Percentiles rank a stretch among this genome's conserved stretches.
Evolutionary conservation across 1,284 basidiomycete genomes (phyloP).

Genomic region (Peniophora sp.): DNA sequence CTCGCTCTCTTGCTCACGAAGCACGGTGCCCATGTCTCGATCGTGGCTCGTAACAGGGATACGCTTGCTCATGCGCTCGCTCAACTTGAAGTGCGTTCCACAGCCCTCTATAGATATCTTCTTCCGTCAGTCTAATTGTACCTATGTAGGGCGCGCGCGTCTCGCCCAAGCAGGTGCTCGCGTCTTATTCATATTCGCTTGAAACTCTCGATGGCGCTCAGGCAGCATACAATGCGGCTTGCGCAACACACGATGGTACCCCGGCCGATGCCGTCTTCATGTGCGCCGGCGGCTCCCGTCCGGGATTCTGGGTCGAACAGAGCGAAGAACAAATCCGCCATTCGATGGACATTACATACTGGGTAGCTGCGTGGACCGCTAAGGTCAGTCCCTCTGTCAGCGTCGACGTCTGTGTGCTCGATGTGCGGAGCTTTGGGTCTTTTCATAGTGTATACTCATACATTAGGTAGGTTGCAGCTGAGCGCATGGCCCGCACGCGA

Average conservation of each 20-base stretch:
- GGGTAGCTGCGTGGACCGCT: slow-evolving; percentile 73
- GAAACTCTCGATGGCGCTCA: slow-evolving; percentile 38
- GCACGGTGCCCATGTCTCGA: slow-evolving; percentile 73
- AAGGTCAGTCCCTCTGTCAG: no score
- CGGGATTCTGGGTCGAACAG: slow-evolving; percentile 70
- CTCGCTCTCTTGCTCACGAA: slow-evolving; percentile 64
- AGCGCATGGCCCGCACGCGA: slow-evolving; percentile 59
- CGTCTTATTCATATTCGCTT: slow-evolving; percentile 58
- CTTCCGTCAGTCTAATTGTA: not conserved
- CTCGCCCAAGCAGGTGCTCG: slow-evolving; percentile 47
- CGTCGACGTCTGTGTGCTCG: not conserved
- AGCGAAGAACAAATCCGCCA: slow-evolving; percentile 48
- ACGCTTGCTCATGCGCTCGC: slow-evolving; percentile 53
- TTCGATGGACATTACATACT: slow-evolving; percentile 59
- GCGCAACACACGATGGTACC: slow-evolving; percentile 39
- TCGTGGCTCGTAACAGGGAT: slow-evolving; percentile 66
- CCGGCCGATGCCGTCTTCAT: slow-evolving; percentile 72
- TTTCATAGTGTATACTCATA: no score
- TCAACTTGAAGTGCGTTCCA: slow-evolving; percentile 55
- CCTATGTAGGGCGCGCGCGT: slow-evolving; percentile 34
- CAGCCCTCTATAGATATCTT: no score
- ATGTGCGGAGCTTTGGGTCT: no score
- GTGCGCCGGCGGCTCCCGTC: slow-evolving; percentile 67
- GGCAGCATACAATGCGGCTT: slow-evolving; percentile 56
- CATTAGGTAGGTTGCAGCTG: slow-evolving; percentile 65